Base-by-base conservation (phyloP, 805 yeast genomes). In the Kluyveromyces nonfermentans region DNA sequence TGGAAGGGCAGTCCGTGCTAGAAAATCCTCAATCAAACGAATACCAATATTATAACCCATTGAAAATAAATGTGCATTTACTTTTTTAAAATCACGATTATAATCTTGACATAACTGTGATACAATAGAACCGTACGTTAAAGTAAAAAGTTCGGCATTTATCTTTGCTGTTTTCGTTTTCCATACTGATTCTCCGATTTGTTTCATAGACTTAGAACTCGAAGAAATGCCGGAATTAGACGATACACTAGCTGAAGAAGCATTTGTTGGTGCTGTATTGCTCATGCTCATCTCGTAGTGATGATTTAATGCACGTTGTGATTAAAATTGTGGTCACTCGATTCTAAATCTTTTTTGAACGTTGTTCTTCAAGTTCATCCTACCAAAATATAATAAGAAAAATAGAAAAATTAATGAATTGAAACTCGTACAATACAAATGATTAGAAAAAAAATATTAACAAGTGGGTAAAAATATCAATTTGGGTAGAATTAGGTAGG, bases 1-100 rank as follows among this genome's bases (percentile, higher is more conserved):
- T 33, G 85, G 83, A 1, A 83, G 71, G n/a, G 86, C 89, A 0
- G 96, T 80, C 56, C 83, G 80, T 25, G 96, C 94, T 34, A 93
- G 69, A 56, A 90, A 87, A 60, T 93, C 98, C 57, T 93, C 98
- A 40, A 93, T 85, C 46, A 93, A 63, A 50, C 98, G 70, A 39
- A 88, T 68, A 1, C 98, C 98, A 34, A 93, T 93, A 60, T 85
- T 88, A 63, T 89, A 86, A 1, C 98, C 98, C 97, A 93, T 90
- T 50, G 78, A 76, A 55, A 82, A 95, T 40, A 93, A 70, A 58
- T 90, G 95, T 41, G 70, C 69, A 59, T 93, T 93, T 46, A 93
- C 96, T 55, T 80, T 80, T 6, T 57, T 60, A 61, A 86, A 89
- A 62, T 89, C 85, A 50, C 77, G 73, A 43, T 81, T 74, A 62